Conservation (phyloP, 306 rosid species). For the Begonia fuchsioides region DNA sequence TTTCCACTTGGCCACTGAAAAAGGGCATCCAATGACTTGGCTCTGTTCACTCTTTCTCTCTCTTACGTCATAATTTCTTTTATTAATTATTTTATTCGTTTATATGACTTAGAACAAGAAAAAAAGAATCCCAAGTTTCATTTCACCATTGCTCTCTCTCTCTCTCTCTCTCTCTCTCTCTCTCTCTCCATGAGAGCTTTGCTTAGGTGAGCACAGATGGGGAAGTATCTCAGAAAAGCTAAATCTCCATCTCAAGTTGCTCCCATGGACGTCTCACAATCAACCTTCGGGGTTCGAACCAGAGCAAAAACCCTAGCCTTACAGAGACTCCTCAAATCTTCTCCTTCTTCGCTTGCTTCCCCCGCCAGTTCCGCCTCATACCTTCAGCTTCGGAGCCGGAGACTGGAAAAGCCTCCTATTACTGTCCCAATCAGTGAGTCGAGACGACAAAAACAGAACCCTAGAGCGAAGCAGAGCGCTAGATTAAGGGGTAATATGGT, state of each 20-base stretch:
- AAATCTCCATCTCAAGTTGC: constrained; percentile 44
- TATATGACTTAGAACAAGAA: no score
- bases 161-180: neutral
- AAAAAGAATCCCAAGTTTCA: neutral
- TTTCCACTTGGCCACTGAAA: constrained; percentile 36
- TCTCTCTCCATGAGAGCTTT: constrained; percentile 21
- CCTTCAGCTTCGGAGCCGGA: constrained; percentile 79
- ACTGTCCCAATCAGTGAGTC: constrained; percentile 13
- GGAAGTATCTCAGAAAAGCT: constrained; percentile 77
- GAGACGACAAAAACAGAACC: constrained; percentile 18
- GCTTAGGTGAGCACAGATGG: constrained; percentile 29
- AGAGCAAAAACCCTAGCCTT: constrained; percentile 94
- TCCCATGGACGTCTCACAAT: constrained; percentile 42
- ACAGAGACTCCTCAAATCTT: constrained; percentile 28
- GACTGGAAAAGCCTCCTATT: constrained; percentile 43
- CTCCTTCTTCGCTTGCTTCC: constrained; percentile 14
- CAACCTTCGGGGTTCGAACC: constrained; percentile 74
- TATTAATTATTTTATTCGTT: no score
- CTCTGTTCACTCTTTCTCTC: constrained; percentile 5
- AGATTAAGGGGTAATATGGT: constrained; percentile 23
- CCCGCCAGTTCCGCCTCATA: constrained; percentile 34
- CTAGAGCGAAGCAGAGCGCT: constrained; percentile 16
- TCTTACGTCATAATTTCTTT: neutral
- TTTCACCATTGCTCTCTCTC: constrained; percentile 1
- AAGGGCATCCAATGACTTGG: constrained; percentile 24